Conservation (phyloP, 73 alveolate genomes). For the Stentor roeselii region DNA sequence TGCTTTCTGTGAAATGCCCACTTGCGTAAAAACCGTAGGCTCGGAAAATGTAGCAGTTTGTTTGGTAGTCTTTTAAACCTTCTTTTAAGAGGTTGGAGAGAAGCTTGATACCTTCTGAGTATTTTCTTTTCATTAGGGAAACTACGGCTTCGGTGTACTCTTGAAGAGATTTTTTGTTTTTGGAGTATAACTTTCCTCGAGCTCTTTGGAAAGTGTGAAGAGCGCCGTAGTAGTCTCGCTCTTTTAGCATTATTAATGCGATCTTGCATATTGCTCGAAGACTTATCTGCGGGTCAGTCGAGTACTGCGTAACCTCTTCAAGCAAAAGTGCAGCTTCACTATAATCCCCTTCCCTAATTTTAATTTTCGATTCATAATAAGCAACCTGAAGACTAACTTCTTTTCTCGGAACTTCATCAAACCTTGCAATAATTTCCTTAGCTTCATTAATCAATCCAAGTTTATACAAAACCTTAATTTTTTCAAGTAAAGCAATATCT, state of each 20-base stretch:
- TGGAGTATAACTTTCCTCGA: background rate
- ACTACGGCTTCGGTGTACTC: slow-evolving; percentile 21
- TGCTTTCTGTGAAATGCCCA: background rate
- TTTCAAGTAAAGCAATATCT: background rate
- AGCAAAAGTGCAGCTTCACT: background rate
- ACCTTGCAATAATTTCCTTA: background rate
- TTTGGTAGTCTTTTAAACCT: background rate
- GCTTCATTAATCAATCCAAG: background rate
- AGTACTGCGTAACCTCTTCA: background rate
- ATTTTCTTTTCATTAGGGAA: slow-evolving; percentile 34
- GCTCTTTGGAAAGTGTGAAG: slow-evolving; percentile 5
- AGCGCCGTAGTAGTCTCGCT: slow-evolving; percentile 15
- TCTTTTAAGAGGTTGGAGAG: slow-evolving; percentile 15
- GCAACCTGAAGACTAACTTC: background rate
- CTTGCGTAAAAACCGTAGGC: slow-evolving; percentile 35
- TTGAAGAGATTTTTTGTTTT: background rate
- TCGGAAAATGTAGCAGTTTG: background rate
- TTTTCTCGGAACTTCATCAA: background rate
- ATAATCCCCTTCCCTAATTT: background rate
- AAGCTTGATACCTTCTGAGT: slow-evolving; percentile 21
- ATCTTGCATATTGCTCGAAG: background rate
- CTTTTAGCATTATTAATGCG: background rate
- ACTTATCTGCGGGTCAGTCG: background rate
- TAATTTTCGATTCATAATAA: background rate
- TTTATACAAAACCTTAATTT: too few relatives aligned